Evolutionary conservation across 345 rosid species (phyloP).

Genomic region (Populus deltoides): DNA sequence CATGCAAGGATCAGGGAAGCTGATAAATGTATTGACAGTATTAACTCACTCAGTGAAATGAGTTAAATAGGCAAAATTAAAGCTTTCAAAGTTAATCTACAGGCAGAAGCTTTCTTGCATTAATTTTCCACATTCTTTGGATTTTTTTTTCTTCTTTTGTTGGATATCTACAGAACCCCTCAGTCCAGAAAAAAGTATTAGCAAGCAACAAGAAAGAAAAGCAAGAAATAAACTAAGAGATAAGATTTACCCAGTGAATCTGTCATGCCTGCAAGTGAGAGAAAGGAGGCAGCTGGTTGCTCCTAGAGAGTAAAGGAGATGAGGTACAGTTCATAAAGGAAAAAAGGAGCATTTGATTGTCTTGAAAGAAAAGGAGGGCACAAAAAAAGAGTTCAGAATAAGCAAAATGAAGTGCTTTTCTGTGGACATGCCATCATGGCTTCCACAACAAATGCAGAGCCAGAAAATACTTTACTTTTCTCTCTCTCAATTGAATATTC

Average conservation of each 20-base stretch:
- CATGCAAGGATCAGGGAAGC: background rate
- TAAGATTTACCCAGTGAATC: conserved; percentile 8
- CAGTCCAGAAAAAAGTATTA: background rate
- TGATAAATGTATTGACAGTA: background rate
- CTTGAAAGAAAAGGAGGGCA: background rate
- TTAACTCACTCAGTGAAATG: background rate
- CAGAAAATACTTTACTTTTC: background rate
- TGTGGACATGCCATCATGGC: conserved; percentile 28
- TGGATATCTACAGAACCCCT: background rate
- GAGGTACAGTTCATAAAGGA: background rate
- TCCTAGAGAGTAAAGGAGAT: conserved; percentile 1
- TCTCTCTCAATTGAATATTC: background rate
- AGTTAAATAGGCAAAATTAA: background rate
- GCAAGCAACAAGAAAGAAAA: background rate
- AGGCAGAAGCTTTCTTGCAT: background rate
- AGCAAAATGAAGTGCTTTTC: conserved; percentile 10
- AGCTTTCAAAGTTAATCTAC: background rate
- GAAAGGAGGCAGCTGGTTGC: conserved; percentile 5
- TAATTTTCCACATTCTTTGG: no score
- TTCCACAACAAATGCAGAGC: conserved; percentile 9
- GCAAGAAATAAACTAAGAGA: background rate
- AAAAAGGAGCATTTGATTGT: background rate
- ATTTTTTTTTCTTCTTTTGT: background rate
- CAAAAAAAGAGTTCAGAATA: background rate
- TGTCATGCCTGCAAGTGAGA: conserved; percentile 10